Evolutionary conservation across 1,284 basidiomycete genomes (phyloP), one percentile per base, ranked within the genome.

Genomic region (Ustilago bromivora): DNA sequence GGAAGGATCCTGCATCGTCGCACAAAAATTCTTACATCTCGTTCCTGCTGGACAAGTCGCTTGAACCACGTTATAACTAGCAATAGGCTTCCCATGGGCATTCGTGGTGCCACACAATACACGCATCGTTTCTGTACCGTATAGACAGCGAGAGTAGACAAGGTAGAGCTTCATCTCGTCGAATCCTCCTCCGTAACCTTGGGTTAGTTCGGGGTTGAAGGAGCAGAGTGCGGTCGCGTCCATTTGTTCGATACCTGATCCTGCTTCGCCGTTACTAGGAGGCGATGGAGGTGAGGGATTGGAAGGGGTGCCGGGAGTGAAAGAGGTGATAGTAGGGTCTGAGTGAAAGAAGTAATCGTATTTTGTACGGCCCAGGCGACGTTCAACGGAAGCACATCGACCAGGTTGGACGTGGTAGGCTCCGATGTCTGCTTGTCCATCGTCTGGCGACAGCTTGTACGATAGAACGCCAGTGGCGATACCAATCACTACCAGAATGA

Each of bases 341-440:
- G 35, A 9, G 34, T 31, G 34, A 49, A 65, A 65, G 15, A 61
- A 73, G 54, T 58, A 43, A 32, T 47, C 28, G 66, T 73, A 73
- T 11, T 11, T 15, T 1, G 17, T 34, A 4, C 36, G 49, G 19
- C 71, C 65, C 0, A 73, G 65, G 0, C 46, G 57, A 15, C 17
- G n/a, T 41, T 73, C 71, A 8, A 73, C 66, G 0, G 32, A 51
- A 3, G 58, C 55, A 43, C 71, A 73, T 0, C 71, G 66, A 19
- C 71, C 71, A 3, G 71, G 71, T 35, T 73, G 71, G 17, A 73
- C 58, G 31, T 73, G 62, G 36, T 73, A 68, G 3, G 71, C 71
- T 6, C 71, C 71, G 6, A 73, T 62, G 13, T 65, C 62, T 2
- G 71, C 71, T 31, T 61, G 57, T 3, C 71, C 71, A 12, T 65